These are phyloP conservation scores for Lodderomyces metapsilosis DNA, from an alignment of 1,139 yeast species.

Conservation along the genomic window DNA sequence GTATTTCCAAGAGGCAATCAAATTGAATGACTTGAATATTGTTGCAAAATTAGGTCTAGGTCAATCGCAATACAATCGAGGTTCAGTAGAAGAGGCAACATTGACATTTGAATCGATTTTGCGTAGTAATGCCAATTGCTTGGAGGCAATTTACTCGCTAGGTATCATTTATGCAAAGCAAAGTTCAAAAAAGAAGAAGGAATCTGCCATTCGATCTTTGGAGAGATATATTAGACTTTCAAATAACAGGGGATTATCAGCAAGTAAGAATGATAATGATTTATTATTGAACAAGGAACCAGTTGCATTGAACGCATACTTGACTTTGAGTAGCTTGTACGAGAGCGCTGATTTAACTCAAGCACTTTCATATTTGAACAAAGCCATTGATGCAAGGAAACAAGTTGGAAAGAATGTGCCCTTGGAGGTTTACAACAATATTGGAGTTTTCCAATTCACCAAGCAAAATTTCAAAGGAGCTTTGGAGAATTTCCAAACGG, in stretches of 20 bases:
- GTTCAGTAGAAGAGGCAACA: constrained; percentile 78
- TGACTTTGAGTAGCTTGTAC: constrained; percentile 64
- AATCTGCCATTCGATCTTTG: constrained; percentile 61
- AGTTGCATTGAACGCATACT: constrained; percentile 64
- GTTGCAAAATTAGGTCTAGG: constrained; percentile 83
- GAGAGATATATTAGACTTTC: constrained; percentile 72
- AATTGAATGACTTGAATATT: constrained; percentile 57
- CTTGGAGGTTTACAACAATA: constrained; percentile 71
- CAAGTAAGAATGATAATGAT: constrained; percentile 23
- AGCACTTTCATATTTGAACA: constrained; percentile 55
- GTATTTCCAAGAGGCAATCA: constrained; percentile 70
- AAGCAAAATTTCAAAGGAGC: constrained; percentile 55
- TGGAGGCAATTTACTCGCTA: constrained; percentile 73
- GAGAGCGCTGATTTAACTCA: constrained; percentile 62
- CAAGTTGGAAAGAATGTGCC: constrained; percentile 52
- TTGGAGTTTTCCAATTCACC: constrained; percentile 80
- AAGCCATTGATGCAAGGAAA: constrained; percentile 55
- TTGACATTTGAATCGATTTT: constrained; percentile 77
- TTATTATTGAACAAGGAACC: constrained; percentile 52
- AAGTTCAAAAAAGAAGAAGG: constrained; percentile 32
- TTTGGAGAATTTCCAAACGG: constrained; percentile 45
- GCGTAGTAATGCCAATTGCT: constrained; percentile 63
- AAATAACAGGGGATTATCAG: constrained; percentile 38
- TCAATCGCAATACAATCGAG: constrained; percentile 75
- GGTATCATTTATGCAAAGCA: constrained; percentile 70